Base-by-base conservation (phyloP, 2,329 filamentous ascomycete species). In the Fusarium keratoplasticum region DNA sequence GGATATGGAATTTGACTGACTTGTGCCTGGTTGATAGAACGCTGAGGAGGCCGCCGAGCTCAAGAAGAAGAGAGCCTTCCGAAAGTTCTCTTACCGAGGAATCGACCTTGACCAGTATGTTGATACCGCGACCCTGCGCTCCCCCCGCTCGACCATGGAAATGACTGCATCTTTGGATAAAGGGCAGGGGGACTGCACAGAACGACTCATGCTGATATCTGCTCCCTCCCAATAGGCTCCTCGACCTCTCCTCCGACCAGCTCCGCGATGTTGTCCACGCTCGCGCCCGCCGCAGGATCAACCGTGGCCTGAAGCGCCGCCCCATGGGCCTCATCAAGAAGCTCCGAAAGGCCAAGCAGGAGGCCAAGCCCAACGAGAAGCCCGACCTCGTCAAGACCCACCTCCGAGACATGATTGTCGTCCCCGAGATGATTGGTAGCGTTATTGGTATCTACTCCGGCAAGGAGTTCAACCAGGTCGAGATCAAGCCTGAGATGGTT, bases 301-400 rank as follows among this genome's bases (percentile, higher is more conserved):
- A 98, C 94, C 96, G 96, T 81, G 96, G 96, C 84, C 93, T 99
- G 83, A 99, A 98, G 94, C 95, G 96, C 90, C 97, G 97, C 91
- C 96, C 96, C 83, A 98, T 99, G 96, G 96, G 96, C 83, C 91
- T 99, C 84, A 98, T 99, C 93, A 98, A 98, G 95, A 99, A 99
- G 93, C 95, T 99, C 84, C 96, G 96, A 87, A 98, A 98, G 92
- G 93, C 96, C 81, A 98, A 98, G 93, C 95, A 97, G 89, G 95
- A 98, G 90, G 95, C 95, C 82, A 95, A 94, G 90, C 96, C 96
- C 86, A 99, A 99, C 89, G 96, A 98, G 95, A 98, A 98, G 94
- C 96, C 96, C 85, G 95, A 98, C 85, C 91, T 96, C 83, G 96
- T 98, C 91, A 98, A 98, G 94, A 99, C 96, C 76, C 96, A 99